Evolutionary conservation across 2,329 filamentous ascomycete species (phyloP).

Genomic region (Colletotrichum sp.): DNA sequence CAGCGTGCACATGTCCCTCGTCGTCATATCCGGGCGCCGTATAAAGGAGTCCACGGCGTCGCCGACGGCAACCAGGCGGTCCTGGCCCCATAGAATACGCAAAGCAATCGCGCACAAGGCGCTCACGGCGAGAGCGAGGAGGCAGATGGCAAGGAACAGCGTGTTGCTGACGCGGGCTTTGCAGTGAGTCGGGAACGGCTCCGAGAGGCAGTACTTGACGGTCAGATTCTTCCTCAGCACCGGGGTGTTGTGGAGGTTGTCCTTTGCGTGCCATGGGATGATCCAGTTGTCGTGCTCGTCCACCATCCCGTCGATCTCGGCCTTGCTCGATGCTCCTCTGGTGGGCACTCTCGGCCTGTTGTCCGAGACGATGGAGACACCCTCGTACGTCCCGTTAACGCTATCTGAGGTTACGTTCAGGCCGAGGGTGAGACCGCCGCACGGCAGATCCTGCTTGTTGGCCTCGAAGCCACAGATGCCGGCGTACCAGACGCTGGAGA

Average conservation of each 20-base stretch:
- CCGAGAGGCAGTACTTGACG: not conserved
- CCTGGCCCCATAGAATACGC: not conserved
- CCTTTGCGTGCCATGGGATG: not conserved
- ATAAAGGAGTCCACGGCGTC: conserved; percentile 2
- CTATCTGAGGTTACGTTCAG: not conserved
- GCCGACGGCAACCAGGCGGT: not conserved
- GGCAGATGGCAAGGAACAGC: not conserved
- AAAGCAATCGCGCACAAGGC: not conserved
- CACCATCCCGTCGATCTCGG: not conserved
- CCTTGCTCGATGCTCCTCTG: not conserved
- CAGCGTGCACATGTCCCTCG: not conserved
- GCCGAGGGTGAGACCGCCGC: not conserved
- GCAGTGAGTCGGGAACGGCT: not conserved
- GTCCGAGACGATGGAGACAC: not conserved
- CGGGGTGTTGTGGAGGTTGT: not conserved
- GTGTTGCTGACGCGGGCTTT: not conserved
- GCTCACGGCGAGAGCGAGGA: not conserved
- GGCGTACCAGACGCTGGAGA: not conserved
- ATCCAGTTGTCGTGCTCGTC: not conserved
- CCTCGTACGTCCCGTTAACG: not conserved
- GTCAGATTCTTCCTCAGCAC: not conserved
- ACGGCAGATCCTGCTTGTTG: not conserved
- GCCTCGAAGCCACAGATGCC: not conserved
- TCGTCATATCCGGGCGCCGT: not conserved
- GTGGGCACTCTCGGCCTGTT: not conserved